phyloP scores from a whole-genome alignment of 1,139 yeast genomes.

The Tardiomyces blankii region DNA sequence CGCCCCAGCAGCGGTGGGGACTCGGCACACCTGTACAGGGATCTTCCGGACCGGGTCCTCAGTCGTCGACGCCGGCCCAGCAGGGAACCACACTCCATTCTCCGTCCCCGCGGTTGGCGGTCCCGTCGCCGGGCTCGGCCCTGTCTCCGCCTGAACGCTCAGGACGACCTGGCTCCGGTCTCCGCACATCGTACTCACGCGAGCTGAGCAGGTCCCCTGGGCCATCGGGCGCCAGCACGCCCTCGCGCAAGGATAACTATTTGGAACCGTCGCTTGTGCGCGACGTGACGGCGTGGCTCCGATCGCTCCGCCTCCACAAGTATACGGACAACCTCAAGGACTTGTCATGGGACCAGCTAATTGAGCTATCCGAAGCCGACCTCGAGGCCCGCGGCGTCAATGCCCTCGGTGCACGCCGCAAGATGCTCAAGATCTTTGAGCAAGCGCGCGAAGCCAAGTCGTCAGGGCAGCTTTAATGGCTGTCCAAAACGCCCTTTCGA shows the following conservation, averaged over 20 bases:
- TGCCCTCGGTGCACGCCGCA: slow-evolving; percentile 92
- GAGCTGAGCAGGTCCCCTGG: not conserved
- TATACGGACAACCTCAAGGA: slow-evolving; percentile 78
- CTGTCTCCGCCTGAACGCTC: not conserved
- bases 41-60: too few species aligned
- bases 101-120: not conserved
- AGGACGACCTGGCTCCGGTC: not conserved
- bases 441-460: slow-evolving; percentile 46
- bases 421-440: slow-evolving; percentile 82
- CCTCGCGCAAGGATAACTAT: slow-evolving; percentile 1
- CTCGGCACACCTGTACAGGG: not conserved
- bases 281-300: slow-evolving; percentile 89
- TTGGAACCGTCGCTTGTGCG: slow-evolving; percentile 20
- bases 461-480: slow-evolving; percentile 14
- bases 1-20: not conserved
- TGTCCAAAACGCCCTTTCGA: too few species aligned
- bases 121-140: not conserved
- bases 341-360: slow-evolving; percentile 68
- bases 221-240: not conserved
- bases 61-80: too few species aligned
- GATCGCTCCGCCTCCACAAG: slow-evolving; percentile 80
- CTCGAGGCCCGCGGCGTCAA: slow-evolving; percentile 74
- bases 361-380: slow-evolving; percentile 55
- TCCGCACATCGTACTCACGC: not conserved
- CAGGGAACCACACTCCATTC: not conserved